A percentile compares a stretch with the other conserved stretches of the same genome.
phyloP scores from a whole-genome alignment of 768 basidiomycete genomes.

The Rhodotorula babjevae region DNA sequence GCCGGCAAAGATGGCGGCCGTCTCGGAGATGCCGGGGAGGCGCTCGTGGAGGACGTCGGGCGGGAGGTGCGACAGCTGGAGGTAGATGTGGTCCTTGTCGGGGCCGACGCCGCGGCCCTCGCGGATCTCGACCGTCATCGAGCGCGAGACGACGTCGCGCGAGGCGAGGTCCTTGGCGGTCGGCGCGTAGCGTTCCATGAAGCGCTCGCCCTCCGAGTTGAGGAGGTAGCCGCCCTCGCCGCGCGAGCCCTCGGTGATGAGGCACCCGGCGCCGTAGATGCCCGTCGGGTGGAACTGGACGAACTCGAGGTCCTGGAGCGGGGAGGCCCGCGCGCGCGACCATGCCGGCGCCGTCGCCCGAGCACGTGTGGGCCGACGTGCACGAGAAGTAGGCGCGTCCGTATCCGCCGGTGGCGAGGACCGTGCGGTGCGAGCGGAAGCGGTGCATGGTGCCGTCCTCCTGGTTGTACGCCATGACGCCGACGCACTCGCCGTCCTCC shows the following conservation, averaged over 20 bases:
- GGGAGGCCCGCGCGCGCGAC: slow-evolving; percentile 91
- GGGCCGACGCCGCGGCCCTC: slow-evolving; percentile 98
- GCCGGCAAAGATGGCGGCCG: slow-evolving; percentile 95
- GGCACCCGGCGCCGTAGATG: slow-evolving; percentile 97
- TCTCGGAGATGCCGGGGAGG: slow-evolving; percentile 98
- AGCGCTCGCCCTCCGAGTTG: slow-evolving; percentile 97
- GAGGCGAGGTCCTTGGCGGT: slow-evolving; percentile 99
- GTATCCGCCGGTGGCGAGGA: slow-evolving; percentile 95
- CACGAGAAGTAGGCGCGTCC: slow-evolving; percentile 98
- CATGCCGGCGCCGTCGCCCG: slow-evolving; percentile 99
- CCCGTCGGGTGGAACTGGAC: slow-evolving; percentile 99
- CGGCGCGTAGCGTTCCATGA: slow-evolving; percentile 99
- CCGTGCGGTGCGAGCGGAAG: slow-evolving; percentile 97
- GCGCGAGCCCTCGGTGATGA: slow-evolving; percentile 98
- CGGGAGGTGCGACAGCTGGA: slow-evolving; percentile 95
- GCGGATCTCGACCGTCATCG: slow-evolving; percentile 97
- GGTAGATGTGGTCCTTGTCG: slow-evolving; percentile 93
- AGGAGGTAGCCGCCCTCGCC: slow-evolving; percentile 98
- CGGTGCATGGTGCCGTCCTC: slow-evolving; percentile 98
- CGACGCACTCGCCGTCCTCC: slow-evolving; percentile 97
- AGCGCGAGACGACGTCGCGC: slow-evolving; percentile 97
- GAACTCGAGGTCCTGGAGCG: slow-evolving; percentile 94
- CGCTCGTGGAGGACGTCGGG: slow-evolving; percentile 92
- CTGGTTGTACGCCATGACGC: slow-evolving; percentile 98
- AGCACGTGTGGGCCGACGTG: slow-evolving; percentile 97